Evolutionary conservation across 345 rosid species (phyloP), one percentile per base, ranked within the genome.

Genomic region (Populus alba): DNA sequence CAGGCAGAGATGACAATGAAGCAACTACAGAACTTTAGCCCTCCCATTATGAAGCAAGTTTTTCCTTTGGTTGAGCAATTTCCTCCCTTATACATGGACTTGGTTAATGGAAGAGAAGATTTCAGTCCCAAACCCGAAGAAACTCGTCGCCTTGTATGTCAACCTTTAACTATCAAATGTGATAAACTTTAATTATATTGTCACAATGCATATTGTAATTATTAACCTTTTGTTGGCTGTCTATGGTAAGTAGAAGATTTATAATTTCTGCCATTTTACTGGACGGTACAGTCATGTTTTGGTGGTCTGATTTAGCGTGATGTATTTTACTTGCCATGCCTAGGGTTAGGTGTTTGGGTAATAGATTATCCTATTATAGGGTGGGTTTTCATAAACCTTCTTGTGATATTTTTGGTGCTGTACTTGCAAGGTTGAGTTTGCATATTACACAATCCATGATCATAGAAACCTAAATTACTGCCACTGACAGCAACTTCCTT

Each of bases 1-100:
- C 92, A 96, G 97, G 99, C 97, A 66, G 99, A 94, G 87, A 90
- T 94, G 92, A 94, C 99, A 17, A 67, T 92, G 75, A 96, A 94
- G 88, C 97, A 94, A 81, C 77, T 96, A 77, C 98, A 91, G 88
- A 91, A 84, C 82, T 90, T 94, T 73, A 90, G 97, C 67, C 99
- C 98, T 78, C 94, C 97, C 37, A 88, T 96, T 57, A 87, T 96
- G 97, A 96, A 92, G 90, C 99, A 96, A 85, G 96, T 88, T 81
- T 87, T 96, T 80, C 99, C 99, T 66, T 76, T 96, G 81, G 90
- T 96, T 49, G 97, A 96, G 87, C 99, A 96, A 87, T 91, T 96
- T 61, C 97, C 98, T 81, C 97, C 98, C 29, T 77, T 96, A 85
- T 96, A 94, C 88, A 91, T 89, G 97, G 98, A 96, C 90, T 89